Base-by-base conservation (phyloP, 129 eudicot genomes). In the Flaveria trinervia region DNA sequence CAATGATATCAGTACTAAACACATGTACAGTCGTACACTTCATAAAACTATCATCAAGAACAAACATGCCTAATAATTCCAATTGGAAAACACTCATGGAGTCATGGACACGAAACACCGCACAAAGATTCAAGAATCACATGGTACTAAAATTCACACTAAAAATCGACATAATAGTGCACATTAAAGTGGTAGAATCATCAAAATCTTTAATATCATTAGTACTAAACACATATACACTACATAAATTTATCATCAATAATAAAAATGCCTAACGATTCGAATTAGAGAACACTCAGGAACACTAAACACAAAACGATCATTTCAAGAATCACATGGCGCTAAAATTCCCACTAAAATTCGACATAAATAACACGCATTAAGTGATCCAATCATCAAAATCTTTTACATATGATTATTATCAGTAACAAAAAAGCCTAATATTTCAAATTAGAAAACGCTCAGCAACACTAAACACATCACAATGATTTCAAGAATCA, bases 301-400 rank as follows among this genome's bases (percentile, higher is more conserved):
- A 2, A 10, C 0, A 45, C 49, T 14, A 52, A 50, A 51, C 65
- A 54, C 50, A 54, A 33, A 11, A 71, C 45, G 7, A 13, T 1
- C 60, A 25, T 72, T 65, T 65, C 79, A 75, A 62, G 61, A 62
- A 62, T 64, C 10, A 0, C 56, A 54, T 67, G 61, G 51, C 5
- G 52, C 66, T 49, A 65, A n/a, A 51, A 50, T 18, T 55, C 20
- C 50, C 12, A 36, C 52, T 25, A 33, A 33, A 36, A 72, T 7
- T 17, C 23, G 33, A 48, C 46, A 62, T 45, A 51, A 25, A n/a
- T 30, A 50, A 50, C 33, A 28, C 25, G 12, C 17, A 39, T 15
- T 39, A 73, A 70, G 49, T 5, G 23, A 5, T 25, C 25, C 49
- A 22, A 9, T 44, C 12, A 68, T 57, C 48, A 15, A 65, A 2